Base-by-base conservation (phyloP, 495 filamentous ascomycete species). In the Hypoxylon lienhwacheense region DNA sequence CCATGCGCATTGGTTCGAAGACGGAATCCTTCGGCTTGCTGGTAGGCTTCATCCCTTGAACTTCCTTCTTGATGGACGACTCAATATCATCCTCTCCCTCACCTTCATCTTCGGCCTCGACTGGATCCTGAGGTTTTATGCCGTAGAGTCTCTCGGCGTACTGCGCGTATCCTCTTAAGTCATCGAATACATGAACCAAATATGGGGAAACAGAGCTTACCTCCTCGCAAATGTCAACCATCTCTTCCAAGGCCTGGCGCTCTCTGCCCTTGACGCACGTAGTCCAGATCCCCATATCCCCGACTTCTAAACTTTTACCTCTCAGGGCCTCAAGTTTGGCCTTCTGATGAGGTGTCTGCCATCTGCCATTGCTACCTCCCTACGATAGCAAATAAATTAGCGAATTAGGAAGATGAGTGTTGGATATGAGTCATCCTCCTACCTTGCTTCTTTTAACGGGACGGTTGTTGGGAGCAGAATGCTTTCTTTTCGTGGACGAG, bases 201-300 rank as follows among this genome's bases (percentile, higher is more conserved):
- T n/a, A n/a, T 6, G 14, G 7, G 12, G 10, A 29, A 44, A n/a
- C n/a, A n/a, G n/a, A n/a, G n/a, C n/a, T n/a, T 65, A 91, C 90
- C 75, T 93, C 81, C 12, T 85, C 80, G 65, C 96, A 89, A 24
- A 97, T 67, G 65, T 84, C 77, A 19, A 77, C 71, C 33, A 90
- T 68, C 65, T 98, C 93, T 26, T 73, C 76, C 1, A 87, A 78
- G 14, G 89, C 90, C 72, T 85, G 91, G 15, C 71, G 73, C 73
- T 98, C 92, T 69, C 80, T 86, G 42, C 82, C 83, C 68, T 85
- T 84, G 24, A 90, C 85, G 65, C 91, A 97, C 1, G 95, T 96
- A 19, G 86, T 82, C 80, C 92, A 97, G 21, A 97, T 87, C 7
- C 93, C 93, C 34, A 78, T 75, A 67, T 93, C 89, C 11, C 93